Percentiles rank a stretch among this genome's conserved stretches.
Conservation (phyloP, 1,284 basidiomycete genomes). For the Lentinula novae-zelandiae region DNA sequence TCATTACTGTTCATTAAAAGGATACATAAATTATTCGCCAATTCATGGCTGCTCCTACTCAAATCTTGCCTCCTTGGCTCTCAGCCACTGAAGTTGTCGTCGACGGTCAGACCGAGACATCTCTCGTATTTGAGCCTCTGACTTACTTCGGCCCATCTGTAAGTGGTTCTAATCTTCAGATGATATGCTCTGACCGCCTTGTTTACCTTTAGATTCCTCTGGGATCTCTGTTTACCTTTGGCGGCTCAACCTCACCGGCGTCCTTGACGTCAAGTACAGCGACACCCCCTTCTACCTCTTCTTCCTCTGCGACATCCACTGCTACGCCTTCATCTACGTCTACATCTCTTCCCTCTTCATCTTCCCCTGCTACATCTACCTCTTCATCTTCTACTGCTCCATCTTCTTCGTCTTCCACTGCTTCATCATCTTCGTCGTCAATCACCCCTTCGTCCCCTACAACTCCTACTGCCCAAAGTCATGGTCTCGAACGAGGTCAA, state of each 20-base stretch:
- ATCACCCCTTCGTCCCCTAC: constrained; percentile 9
- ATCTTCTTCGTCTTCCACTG: constrained; percentile 14
- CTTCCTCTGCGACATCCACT: constrained; percentile 20
- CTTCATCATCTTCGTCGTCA: constrained; percentile 15
- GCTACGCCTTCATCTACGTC: constrained; percentile 21
- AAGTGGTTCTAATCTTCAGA: constrained; percentile 29
- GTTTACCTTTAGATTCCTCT: constrained; percentile 10
- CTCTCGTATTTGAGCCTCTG: constrained; percentile 53
- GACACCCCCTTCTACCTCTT: constrained; percentile 15
- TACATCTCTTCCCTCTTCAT: constrained; percentile 13
- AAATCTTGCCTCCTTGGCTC: constrained; percentile 64
- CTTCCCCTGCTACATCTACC: constrained; percentile 14
- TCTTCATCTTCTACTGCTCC: constrained; percentile 16
- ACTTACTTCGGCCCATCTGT: constrained; percentile 75
- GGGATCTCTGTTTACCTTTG: constrained; percentile 43
- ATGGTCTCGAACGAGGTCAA: constrained; percentile 30
- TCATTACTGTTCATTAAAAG: constrained; percentile 3
- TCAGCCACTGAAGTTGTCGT: constrained; percentile 49
- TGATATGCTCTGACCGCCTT: background rate
- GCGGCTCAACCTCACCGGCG: constrained; percentile 44
- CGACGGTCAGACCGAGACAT: constrained; percentile 47
- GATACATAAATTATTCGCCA: background rate
- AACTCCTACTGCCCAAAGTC: constrained; percentile 13
- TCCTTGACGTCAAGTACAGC: constrained; percentile 18
- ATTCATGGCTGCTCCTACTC: constrained; percentile 53